phyloP scores from a whole-genome alignment of 306 rosid genomes.

The Vachellia collinsii region DNA sequence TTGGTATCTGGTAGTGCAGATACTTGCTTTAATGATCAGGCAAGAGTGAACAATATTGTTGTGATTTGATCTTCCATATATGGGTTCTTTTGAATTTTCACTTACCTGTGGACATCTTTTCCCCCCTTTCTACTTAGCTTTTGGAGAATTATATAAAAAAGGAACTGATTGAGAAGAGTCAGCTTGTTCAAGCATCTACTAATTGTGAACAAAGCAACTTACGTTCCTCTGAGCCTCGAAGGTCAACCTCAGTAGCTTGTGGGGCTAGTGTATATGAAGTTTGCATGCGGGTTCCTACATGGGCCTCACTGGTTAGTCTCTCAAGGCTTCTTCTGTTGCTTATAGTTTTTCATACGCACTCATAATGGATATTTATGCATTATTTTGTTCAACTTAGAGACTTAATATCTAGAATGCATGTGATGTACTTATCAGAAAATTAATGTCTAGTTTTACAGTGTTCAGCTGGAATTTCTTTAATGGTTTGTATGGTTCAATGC shows the following conservation, averaged over 20 bases:
- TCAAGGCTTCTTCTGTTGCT: conserved; percentile 30
- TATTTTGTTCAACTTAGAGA: conserved; percentile 12
- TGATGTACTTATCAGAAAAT: conserved; percentile 12
- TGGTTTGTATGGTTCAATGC: conserved; percentile 14
- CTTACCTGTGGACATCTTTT: background rate
- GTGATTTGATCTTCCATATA: conserved; percentile 25
- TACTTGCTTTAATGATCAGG: conserved; percentile 97
- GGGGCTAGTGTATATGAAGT: conserved; percentile 92
- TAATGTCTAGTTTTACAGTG: background rate
- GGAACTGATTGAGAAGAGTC: conserved; percentile 79
- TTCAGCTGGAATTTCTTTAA: background rate
- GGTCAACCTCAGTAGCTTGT: conserved; percentile 87
- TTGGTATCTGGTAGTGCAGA: conserved; percentile 92
- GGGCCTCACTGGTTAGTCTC: conserved; percentile 86
- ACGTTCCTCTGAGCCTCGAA: conserved; percentile 71
- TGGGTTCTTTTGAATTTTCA: conserved; percentile 9
- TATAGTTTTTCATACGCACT: background rate
- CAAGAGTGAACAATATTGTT: conserved; percentile 36
- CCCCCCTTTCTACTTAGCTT: conserved; percentile 50
- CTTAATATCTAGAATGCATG: background rate
- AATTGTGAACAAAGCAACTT: conserved; percentile 53
- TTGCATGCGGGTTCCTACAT: conserved; percentile 79
- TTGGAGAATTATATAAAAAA: conserved; percentile 90
- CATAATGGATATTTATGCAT: conserved; percentile 33
- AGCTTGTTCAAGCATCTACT: conserved; percentile 61